Conservation (phyloP, 208 protist genomes). For the Balamuthia mandrillaris region DNA sequence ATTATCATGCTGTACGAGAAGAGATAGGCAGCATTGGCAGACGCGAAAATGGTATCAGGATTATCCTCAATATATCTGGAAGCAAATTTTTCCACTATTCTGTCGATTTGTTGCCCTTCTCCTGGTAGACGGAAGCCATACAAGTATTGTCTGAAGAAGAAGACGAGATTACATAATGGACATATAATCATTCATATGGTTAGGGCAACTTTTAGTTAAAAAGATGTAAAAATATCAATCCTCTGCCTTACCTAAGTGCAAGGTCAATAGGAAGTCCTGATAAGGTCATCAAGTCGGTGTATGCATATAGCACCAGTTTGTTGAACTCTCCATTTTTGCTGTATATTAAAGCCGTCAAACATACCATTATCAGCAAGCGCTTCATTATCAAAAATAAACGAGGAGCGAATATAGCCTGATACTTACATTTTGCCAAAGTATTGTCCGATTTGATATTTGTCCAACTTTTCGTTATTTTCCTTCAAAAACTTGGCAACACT, state of each 20-base stretch:
- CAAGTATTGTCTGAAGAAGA: slow-evolving; percentile 77
- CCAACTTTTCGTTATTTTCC: slow-evolving; percentile 41
- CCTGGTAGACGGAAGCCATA: slow-evolving; percentile 80
- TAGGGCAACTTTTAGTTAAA: background rate
- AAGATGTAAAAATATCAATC: background rate
- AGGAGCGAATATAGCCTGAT: background rate
- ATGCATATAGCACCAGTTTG: slow-evolving; percentile 67
- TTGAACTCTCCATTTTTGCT: slow-evolving; percentile 71
- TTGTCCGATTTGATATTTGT: slow-evolving; percentile 70
- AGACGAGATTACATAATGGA: slow-evolving; percentile 60
- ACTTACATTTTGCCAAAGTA: slow-evolving; percentile 69
- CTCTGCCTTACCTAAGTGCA: slow-evolving; percentile 69
- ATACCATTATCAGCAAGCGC: background rate
- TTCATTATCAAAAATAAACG: background rate
- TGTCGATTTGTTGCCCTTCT: slow-evolving; percentile 89
- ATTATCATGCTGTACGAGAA: slow-evolving; percentile 98
- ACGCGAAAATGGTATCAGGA: slow-evolving; percentile 60
- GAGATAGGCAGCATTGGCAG: slow-evolving; percentile 82
- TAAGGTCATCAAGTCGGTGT: slow-evolving; percentile 69
- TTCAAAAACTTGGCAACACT: slow-evolving; percentile 57
- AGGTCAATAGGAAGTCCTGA: slow-evolving; percentile 60
- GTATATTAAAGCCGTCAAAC: slow-evolving; percentile 38
- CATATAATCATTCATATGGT: background rate
- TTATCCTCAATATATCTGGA: slow-evolving; percentile 76
- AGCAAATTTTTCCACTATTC: slow-evolving; percentile 91